Evolutionary conservation across 768 basidiomycete species (phyloP), one percentile per base, ranked within the genome.

Genomic region (Porpolomopsis calyptriformis): DNA sequence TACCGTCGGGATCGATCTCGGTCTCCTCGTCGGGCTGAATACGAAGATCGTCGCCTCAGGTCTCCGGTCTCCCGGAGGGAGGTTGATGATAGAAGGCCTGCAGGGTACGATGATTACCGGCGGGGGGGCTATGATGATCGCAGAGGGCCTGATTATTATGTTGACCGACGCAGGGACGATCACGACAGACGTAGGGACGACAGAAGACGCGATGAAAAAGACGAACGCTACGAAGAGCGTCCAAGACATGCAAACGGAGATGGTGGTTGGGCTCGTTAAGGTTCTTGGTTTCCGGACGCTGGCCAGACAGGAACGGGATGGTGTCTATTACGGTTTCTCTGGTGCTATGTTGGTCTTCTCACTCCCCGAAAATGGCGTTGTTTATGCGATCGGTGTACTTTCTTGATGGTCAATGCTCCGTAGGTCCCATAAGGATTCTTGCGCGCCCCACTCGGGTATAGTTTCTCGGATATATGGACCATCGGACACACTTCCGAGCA

Each of bases 101-200:
- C 83, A 80, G 85, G 84, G 80, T 85, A 87, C 80, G 86, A 88
- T 78, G 82, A 86, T 77, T 73, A 78, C 66, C 80, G 86, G 65
- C 81, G 86, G 67, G 84, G 82, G 59, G 79, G 77, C 59, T 78
- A 80, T 78, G 82, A 85, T 79, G 80, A 80, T 65, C 82, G 77
- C 70, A 80, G 77, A 79, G 75, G 68, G 63, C 82, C 82, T 80
- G 82, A 86, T 74, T 76, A 76, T 72, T 78, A 82, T 80, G 80
- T 81, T 81, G 84, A 86, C 64, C 84, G 86, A 61, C 82, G 82
- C 70, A 83, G 83, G 80, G 84, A 87, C 64, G 82, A 84, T 62
- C 50, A 60, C 52, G 77, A 82, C 56, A 68, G 68, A 58, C 77
- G 80, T 64, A 73, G 82, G 64, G 83, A 85, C 60, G 80, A 82